Base-by-base conservation (phyloP, 1,139 yeast genomes). In the Geotrichum siamense region DNA sequence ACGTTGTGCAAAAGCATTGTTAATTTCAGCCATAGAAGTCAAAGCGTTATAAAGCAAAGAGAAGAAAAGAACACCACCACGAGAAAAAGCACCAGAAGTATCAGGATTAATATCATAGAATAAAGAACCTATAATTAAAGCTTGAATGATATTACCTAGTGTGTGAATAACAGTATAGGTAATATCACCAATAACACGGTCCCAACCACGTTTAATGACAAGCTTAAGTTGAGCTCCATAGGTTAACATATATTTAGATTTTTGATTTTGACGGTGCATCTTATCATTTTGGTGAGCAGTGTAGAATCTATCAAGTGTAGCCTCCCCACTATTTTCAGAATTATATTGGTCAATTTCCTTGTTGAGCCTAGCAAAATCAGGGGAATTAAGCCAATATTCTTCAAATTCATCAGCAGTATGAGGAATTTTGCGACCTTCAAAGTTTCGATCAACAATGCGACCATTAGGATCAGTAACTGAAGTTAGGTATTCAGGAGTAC, bases 391-490 rank as follows among this genome's bases (percentile, higher is more conserved):
- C 83, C 84, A 77, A 54, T 68, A 69, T 12, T 57, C 57, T 54
- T 72, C 76, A 57, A 78, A 77, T 45, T 77, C 79, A 26, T 68
- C 69, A 25, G 80, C 73, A 16, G 76, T 70, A 38, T 63, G 60
- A 3, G 83, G 82, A 26, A 76, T 75, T 2, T 29, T 19, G 47
- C 59, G 67, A 36, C 61, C 61, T 54, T 73, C 78, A 53, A 55
- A 71, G 20, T 39, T 43, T 10, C 27, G 13, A 1, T 79, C 80
- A 10, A 60, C 55, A 44, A 56, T 60, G 51, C 78, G 62, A 19
- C 74, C 76, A 42, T 60, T 60, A 31, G 79, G 78, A 43, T 74
- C 76, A 15, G 82, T 78, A 28, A 78, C 68, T n/a, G 82, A 72
- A 8, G 82, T 77, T 59, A 78, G 43, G 50, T 76, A 78, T 54